Evolutionary conservation across 106 monocot genomes (phyloP), one percentile per base, ranked within the genome.

Genomic region (Apostasia shenzhenica): DNA sequence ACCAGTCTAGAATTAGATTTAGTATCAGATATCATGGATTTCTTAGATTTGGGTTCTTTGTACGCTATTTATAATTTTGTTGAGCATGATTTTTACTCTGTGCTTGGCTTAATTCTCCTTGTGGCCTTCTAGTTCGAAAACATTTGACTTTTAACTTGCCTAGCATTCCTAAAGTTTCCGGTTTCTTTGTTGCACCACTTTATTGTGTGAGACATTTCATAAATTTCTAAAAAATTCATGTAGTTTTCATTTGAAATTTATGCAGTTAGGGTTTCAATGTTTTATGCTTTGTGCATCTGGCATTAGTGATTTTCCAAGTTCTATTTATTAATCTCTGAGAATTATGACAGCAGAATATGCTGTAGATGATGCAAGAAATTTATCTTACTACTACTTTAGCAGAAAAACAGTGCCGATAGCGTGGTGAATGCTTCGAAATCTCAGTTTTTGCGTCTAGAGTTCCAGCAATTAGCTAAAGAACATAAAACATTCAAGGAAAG

Each of bases 401-500:
- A 72, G 71, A 40, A 26, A 61, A 8, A 41, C 26, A 9, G 41
- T 7, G 60, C 6, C 44, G 38, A 8, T 10, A 38, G 51, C 26
- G 40, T 54, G 62, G 62, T 42, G 8, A 45, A 54, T 63, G 61
- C 41, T 3, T 11, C 1, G 40, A 13, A 64, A 46, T 14, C 47
- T 47, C 46, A 48, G 12, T 38, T n/a, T 49, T 11, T 13, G 0
- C 41, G 40, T 4, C 43, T 51, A 9, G 41, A 10, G 3, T 2
- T 42, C 3, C 39, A 72, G n/a, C 39, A 42, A 48, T 45, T 63
- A 43, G 53, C 52, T 3, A 9, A 72, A 54, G 62, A 63, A 14
- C 62, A 72, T 52, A 63, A 14, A 14, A 2, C 62, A 3, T 63
- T 72, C 43, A 72, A 63, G 41, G 44, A 54, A 40, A 72, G 72